These are phyloP conservation scores for Penicillium sp. DNA, from an alignment of 2,329 filamentous ascomycete genomes.

Conservation along the genomic window DNA sequence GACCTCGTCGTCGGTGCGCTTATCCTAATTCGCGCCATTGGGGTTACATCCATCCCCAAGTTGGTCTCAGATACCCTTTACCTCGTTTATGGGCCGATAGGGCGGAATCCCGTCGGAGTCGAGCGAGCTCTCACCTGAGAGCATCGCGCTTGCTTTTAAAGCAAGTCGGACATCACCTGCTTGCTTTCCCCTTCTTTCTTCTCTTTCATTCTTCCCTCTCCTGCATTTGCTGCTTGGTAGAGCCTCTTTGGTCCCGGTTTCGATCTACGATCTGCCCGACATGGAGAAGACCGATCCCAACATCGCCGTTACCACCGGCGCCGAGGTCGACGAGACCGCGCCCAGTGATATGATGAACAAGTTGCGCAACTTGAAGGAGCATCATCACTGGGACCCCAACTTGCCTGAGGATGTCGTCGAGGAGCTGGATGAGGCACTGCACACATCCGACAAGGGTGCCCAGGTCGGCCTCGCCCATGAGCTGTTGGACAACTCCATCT, in stretches of 20 bases:
- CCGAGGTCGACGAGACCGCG: slow-evolving; percentile 30
- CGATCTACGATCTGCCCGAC: slow-evolving; percentile 7
- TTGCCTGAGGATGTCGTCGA: slow-evolving; percentile 67
- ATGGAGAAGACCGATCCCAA: slow-evolving; percentile 32
- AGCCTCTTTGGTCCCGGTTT: background rate
- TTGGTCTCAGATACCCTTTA: slow-evolving; percentile 17
- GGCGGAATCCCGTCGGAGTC: slow-evolving; percentile 23
- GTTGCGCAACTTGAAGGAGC: slow-evolving; percentile 64
- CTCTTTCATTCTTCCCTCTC: background rate
- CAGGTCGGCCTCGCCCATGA: slow-evolving; percentile 64
- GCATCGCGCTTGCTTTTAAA: slow-evolving; percentile 2
- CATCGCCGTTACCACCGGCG: slow-evolving; percentile 29
- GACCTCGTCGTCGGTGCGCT: slow-evolving; percentile 6
- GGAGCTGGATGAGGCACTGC: slow-evolving; percentile 64
- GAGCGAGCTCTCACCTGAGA: background rate
- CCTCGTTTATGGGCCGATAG: slow-evolving; percentile 20
- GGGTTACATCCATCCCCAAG: slow-evolving; percentile 21
- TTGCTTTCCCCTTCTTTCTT: background rate
- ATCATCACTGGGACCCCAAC: slow-evolving; percentile 70
- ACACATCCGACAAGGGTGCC: slow-evolving; percentile 61
- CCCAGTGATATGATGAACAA: slow-evolving; percentile 35
- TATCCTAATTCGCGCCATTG: slow-evolving; percentile 1
- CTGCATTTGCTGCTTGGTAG: slow-evolving; percentile 9
- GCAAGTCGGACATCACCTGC: background rate
- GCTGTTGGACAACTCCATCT: slow-evolving; percentile 70